Evolutionary conservation across 257 asterid genomes (phyloP), one percentile per base, ranked within the genome.

Genomic region (Buddleja alternifolia): DNA sequence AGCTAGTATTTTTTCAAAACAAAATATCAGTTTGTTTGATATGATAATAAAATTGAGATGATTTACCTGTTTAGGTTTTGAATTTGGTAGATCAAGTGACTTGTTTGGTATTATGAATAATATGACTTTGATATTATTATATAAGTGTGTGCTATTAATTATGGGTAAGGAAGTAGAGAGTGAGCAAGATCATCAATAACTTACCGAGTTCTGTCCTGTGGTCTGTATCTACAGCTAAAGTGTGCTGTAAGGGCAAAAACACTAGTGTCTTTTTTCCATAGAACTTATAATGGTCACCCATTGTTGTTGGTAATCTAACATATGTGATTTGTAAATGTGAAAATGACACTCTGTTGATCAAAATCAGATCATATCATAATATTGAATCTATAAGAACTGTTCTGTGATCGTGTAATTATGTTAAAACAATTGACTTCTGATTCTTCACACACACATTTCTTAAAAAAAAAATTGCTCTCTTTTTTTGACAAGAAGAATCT

Each of bases 401-500:
- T 34, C 34, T 29, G 45, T 21, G 77, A 19, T 71, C 61, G 17
- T 66, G 53, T 59, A 24, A 12, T 24, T 46, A 20, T 66, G 37
- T 41, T 3, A 19, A 32, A 66, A 20, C 39, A 17, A 20, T 10
- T 39, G 25, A 71, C 25, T 44, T 64, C 15, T 58, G 29, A 23
- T 20, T 60, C 52, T 40, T 34, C 69, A 12, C 10, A 20, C n/a
- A 57, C 47, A 10, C 53, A 51, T 23, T 65, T 24, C 14, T 36
- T 24, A 9, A 44, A 21, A 17, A 29, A 29, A 5, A 15, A 14
- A 14, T 84, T n/a, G n/a, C n/a, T n/a, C n/a, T n/a, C n/a, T 29
- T 42, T 54, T 59, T 42, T 57, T 12, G 5, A 29, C 34, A 46
- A 4, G 50, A n/a, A 24, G 39, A 57, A 32, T 50, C 55, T n/a